Base-by-base conservation (phyloP, 139 green algal species). In the Tetradesmus obliquus region DNA sequence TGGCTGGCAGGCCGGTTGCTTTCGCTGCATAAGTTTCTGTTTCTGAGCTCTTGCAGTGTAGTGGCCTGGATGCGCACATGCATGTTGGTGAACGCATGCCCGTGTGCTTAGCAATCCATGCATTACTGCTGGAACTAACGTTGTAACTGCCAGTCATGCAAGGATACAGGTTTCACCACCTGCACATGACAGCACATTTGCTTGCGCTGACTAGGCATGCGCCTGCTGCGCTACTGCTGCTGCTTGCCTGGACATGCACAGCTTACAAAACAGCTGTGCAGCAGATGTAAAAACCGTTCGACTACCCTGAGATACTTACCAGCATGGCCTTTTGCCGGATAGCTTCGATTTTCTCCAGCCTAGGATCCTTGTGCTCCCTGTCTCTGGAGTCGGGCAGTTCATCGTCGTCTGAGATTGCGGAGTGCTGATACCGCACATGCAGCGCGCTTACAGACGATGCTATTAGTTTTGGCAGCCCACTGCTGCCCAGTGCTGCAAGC, bases 261-360 rank as follows among this genome's bases (percentile, higher is more conserved):
- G 60, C 60, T 19, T 19, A 71, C 60, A 15, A 19, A 71, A 71
- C 9, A 66, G 57, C 9, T 9, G 57, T 71, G 60, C 57, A 66
- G 60, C 60, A 20, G 19, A 71, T 19, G 2, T 4, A 19, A 20
- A 71, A 20, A 20, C 60, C 15, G 7, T 66, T 66, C 8, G 15
- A 19, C 60, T 20, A 20, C 7, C 60, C 15, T 19, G 15, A 71
- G 10, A 20, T 4, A 10, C 60, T 15, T 12, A 71, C 60, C 60
- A 71, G 76, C 13, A 82, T 12, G 9, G 76, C 86, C 86, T 84
- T 90, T 10, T 51, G 10, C 10, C 86, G 69, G 2, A 83, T 71
- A 15, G 86, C 69, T 15, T 90, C 54, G 7, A 90, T 84, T 9
- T 84, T 71, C 20, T n/a, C 55, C 20, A 90, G 54, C 9, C 72